phyloP scores from a whole-genome alignment of 371 early-diverging fungal genomes.

The Fennellomyces sp. region DNA sequence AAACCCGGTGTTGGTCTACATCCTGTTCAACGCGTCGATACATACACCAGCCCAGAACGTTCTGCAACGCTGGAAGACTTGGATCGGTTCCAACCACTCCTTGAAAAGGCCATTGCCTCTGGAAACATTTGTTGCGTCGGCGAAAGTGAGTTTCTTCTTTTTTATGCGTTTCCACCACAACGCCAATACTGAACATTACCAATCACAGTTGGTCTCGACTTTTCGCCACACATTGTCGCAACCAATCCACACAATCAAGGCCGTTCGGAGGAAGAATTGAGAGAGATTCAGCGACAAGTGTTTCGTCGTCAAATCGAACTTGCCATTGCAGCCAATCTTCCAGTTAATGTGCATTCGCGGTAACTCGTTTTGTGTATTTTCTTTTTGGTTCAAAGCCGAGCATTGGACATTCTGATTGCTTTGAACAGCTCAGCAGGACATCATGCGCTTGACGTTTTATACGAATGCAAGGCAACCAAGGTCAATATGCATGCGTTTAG shows the following conservation, averaged over 20 bases:
- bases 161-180: neutral
- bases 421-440: conserved; percentile 61
- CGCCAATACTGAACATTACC: neutral
- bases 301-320: conserved; percentile 56
- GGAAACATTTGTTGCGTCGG: conserved; percentile 45
- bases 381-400: no score
- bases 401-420: neutral
- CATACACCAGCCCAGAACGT: conserved; percentile 24
- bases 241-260: conserved; percentile 18
- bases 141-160: conserved; percentile 30
- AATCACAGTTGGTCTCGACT: conserved; percentile 65
- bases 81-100: conserved; percentile 38
- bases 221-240: conserved; percentile 61
- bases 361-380: neutral
- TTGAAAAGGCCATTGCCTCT: conserved; percentile 26
- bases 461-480: conserved; percentile 49
- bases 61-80: conserved; percentile 39
- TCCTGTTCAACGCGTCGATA: conserved; percentile 43
- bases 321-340: conserved; percentile 54
- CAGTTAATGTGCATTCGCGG: conserved; percentile 73
- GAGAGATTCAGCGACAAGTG: conserved; percentile 55
- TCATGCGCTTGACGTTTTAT: conserved; percentile 61
- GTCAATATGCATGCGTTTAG: conserved; percentile 72
- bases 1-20: conserved; percentile 48
- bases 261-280: conserved; percentile 41